Conservation (phyloP, 192 early-diverging fungal genomes). For the Kappamyces sp. region DNA sequence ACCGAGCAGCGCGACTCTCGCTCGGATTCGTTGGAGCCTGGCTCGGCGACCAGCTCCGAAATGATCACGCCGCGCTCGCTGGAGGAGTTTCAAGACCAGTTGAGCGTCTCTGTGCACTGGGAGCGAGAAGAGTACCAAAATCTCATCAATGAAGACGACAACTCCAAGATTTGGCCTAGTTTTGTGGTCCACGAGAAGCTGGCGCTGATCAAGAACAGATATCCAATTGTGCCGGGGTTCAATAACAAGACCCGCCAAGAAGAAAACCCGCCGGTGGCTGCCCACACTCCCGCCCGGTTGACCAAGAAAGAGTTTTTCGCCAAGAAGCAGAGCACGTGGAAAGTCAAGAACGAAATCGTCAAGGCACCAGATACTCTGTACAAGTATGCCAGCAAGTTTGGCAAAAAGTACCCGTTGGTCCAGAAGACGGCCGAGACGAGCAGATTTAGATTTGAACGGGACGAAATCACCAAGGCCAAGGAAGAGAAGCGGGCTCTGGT, state of each 20-base stretch:
- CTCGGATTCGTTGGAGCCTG: background rate
- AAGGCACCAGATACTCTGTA: background rate
- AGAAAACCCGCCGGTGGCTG: background rate
- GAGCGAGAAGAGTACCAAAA: slow-evolving; percentile 42
- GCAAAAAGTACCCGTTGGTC: slow-evolving; percentile 10
- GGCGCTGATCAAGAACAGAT: slow-evolving; percentile 28
- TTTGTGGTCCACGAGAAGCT: slow-evolving; percentile 31
- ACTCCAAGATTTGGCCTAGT: slow-evolving; percentile 25
- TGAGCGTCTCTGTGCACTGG: slow-evolving; percentile 23
- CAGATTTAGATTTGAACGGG: background rate
- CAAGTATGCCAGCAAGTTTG: slow-evolving; percentile 8
- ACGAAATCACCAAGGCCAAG: too few species aligned
- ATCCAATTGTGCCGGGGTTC: slow-evolving; percentile 35
- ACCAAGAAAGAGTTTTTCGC: background rate
- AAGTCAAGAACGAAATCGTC: slow-evolving; percentile 10
- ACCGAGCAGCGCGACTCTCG: background rate
- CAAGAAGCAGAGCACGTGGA: slow-evolving; percentile 4
- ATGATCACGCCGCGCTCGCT: background rate
- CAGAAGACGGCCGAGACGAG: slow-evolving; percentile 5
- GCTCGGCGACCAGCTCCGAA: background rate
- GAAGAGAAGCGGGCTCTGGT: too few species aligned
- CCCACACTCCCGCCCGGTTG: background rate
- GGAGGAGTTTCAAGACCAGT: slow-evolving; percentile 1
- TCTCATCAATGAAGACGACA: slow-evolving; percentile 19
- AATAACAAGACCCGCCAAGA: slow-evolving; percentile 12